These are phyloP conservation scores for Dendrocalamus latiflorus DNA, from an alignment of 202 grass and related monocot genomes.

Conservation along the genomic window DNA sequence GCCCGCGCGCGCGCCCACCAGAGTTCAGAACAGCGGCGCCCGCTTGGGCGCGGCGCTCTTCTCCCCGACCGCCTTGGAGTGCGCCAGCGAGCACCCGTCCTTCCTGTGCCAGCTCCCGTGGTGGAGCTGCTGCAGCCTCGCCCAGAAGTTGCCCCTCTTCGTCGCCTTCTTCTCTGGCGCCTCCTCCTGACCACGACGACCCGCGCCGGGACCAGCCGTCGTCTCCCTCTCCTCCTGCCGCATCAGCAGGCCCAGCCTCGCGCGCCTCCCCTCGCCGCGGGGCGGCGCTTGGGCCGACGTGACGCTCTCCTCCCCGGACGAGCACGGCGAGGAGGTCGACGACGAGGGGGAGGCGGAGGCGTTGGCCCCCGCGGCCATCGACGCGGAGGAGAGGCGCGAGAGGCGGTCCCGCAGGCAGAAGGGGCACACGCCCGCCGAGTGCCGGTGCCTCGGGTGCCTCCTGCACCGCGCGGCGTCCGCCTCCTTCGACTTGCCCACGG, in stretches of 20 bases:
- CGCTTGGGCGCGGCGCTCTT: slow-evolving; percentile 5
- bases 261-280: slow-evolving; percentile 19
- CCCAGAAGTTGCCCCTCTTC: slow-evolving; percentile 42
- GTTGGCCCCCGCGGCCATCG: background rate
- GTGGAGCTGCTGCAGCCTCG: slow-evolving; percentile 46
- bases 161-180: background rate
- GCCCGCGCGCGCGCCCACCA: background rate
- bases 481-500: slow-evolving; percentile 15
- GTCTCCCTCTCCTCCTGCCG: slow-evolving; percentile 21
- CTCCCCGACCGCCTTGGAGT: slow-evolving; percentile 20
- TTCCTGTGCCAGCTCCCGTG: slow-evolving; percentile 21
- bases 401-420: slow-evolving; percentile 83
- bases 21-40: slow-evolving; percentile 11
- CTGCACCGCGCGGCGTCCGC: slow-evolving; percentile 46
- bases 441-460: slow-evolving; percentile 68
- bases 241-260: slow-evolving; percentile 32
- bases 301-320: slow-evolving; percentile 7
- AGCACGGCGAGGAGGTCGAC: background rate
- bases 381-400: slow-evolving; percentile 35
- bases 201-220: background rate
- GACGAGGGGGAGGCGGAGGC: slow-evolving; percentile 24
- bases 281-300: background rate
- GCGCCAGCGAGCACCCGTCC: slow-evolving; percentile 35
- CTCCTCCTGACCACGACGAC: background rate
- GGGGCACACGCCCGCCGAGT: slow-evolving; percentile 76